Evolutionary conservation across 495 filamentous ascomycete genomes (phyloP).

Genomic region (Daldinia caldariorum): DNA sequence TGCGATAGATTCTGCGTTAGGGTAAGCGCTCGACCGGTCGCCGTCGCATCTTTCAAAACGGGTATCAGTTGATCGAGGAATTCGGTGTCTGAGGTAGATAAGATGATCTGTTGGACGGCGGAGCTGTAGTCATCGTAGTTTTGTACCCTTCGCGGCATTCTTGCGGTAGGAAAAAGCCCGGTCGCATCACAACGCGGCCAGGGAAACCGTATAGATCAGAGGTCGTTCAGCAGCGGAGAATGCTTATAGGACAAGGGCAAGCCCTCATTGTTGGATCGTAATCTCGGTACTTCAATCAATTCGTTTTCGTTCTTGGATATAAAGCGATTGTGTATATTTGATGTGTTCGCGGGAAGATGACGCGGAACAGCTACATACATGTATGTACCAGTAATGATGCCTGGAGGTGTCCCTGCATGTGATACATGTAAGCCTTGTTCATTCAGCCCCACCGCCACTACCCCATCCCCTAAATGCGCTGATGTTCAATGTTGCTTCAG

Average conservation of each 20-base stretch:
- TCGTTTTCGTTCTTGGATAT: neutral
- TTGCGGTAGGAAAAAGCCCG: slow-evolving; percentile 13
- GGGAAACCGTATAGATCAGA: neutral
- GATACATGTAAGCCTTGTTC: slow-evolving; percentile 5
- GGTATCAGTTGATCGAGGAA: slow-evolving; percentile 95
- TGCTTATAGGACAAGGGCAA: slow-evolving; percentile 7
- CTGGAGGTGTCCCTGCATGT: slow-evolving; percentile 2
- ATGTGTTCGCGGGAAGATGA: neutral
- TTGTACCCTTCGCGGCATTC: slow-evolving; percentile 59
- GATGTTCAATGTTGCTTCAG: too few relatives aligned
- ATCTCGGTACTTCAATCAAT: neutral
- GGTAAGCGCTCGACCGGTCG: slow-evolving; percentile 74
- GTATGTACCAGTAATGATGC: too few relatives aligned
- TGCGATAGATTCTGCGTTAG: slow-evolving; percentile 80
- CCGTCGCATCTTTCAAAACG: slow-evolving; percentile 86
- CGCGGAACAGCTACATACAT: neutral
- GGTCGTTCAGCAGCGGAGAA: neutral
- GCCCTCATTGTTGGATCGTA: neutral
- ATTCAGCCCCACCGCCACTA: slow-evolving; percentile 7
- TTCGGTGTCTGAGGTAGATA: slow-evolving; percentile 89
- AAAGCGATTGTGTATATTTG: neutral
- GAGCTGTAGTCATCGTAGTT: slow-evolving; percentile 65
- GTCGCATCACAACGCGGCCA: slow-evolving; percentile 26
- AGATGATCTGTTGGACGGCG: slow-evolving; percentile 79
- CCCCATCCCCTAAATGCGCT: neutral